phyloP scores from a whole-genome alignment of 78 protist species.

The Cavenderia fasciculata region DNA sequence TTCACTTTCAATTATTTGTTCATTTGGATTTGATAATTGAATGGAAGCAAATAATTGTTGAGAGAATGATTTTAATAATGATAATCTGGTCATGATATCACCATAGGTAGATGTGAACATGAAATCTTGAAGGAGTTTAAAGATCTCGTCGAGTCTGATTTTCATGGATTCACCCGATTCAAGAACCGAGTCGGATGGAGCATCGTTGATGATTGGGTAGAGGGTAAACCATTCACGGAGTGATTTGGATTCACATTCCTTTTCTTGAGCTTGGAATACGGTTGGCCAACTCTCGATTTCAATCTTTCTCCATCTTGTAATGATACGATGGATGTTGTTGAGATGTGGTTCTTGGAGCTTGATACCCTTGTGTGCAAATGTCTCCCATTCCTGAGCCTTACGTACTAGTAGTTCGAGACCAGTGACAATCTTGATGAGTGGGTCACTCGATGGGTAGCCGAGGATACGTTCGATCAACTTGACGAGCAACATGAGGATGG shows the following conservation, averaged over 20 bases:
- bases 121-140: conserved; percentile 44
- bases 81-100: conserved; percentile 76
- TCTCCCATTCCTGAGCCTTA: conserved; percentile 87
- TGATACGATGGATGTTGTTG: conserved; percentile 17
- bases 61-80: conserved; percentile 54
- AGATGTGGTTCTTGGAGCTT: conserved; percentile 52
- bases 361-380: conserved; percentile 45
- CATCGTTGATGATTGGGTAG: conserved; percentile 61
- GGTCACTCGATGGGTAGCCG: conserved; percentile 65
- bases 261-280: conserved; percentile 66
- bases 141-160: conserved; percentile 4
- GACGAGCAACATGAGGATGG: conserved; percentile 25
- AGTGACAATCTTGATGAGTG: conserved; percentile 78
- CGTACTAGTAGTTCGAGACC: conserved; percentile 85
- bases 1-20: too few species aligned
- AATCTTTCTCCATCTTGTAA: conserved; percentile 87
- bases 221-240: conserved; percentile 60
- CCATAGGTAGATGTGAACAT: conserved; percentile 72
- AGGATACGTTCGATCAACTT: conserved; percentile 50
- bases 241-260: conserved; percentile 48
- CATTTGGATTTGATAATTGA: neutral
- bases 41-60: conserved; percentile 6
- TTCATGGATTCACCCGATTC: neutral
- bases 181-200: neutral
- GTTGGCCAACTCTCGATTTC: conserved; percentile 90